phyloP scores from a whole-genome alignment of 768 basidiomycete species.

The Kwoniella mangroviensis region DNA sequence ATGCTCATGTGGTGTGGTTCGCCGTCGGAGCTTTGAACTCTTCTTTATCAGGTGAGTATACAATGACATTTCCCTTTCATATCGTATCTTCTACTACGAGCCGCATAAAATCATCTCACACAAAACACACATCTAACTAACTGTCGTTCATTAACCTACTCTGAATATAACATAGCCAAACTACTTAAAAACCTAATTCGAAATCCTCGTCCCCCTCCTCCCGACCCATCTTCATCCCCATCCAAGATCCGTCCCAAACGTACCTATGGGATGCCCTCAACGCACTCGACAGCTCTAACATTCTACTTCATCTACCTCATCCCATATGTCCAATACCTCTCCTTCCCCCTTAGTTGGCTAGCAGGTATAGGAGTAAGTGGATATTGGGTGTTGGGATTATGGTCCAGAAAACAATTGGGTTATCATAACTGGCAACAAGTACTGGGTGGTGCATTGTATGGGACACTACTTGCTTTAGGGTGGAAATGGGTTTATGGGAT shows the following conservation, averaged over 20 bases:
- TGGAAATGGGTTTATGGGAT: slow-evolving; percentile 40
- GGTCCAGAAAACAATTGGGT: slow-evolving; percentile 49
- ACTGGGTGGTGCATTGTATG: slow-evolving; percentile 39
- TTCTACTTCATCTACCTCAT: slow-evolving; percentile 59
- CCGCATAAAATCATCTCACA: too few relatives aligned
- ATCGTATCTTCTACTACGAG: too few relatives aligned
- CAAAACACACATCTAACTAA: too few relatives aligned
- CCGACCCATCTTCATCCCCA: slow-evolving; percentile 26
- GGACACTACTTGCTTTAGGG: slow-evolving; percentile 31
- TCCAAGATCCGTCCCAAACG: slow-evolving; percentile 50
- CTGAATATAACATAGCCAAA: slow-evolving; percentile 53
- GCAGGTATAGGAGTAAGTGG: slow-evolving; percentile 11
- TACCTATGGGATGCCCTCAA: slow-evolving; percentile 62
- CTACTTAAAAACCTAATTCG: slow-evolving; percentile 57
- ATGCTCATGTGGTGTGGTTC: slow-evolving; percentile 58
- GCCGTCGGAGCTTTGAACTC: slow-evolving; percentile 57
- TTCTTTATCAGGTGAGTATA: slow-evolving; percentile 51
- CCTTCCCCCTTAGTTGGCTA: slow-evolving; percentile 1
- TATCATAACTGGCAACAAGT: slow-evolving; percentile 55
- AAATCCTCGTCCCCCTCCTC: slow-evolving; percentile 52
- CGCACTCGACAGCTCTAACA: slow-evolving; percentile 60
- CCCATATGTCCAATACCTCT: slow-evolving; percentile 37
- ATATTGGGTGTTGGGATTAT: slow-evolving; percentile 45
- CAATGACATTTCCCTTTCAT: too few relatives aligned
- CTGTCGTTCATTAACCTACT: too few relatives aligned